Evolutionary conservation across 352 stramenopile genomes (phyloP).

Genomic region (Phytopythium sindhum): DNA sequence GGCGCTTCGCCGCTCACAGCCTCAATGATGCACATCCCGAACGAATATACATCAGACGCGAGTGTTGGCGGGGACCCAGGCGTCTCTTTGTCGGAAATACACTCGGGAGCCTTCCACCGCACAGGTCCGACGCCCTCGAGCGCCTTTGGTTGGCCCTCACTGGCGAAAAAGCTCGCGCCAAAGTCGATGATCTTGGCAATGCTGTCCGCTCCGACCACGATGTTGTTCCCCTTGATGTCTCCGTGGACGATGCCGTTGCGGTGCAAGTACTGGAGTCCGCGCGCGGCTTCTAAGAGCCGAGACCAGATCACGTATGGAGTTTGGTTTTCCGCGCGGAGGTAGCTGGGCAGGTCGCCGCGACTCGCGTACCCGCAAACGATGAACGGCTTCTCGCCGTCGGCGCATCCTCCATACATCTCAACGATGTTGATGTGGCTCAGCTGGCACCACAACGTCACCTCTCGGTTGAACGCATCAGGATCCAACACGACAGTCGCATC

Average conservation of each 20-base stretch:
- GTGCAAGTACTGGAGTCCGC: not conserved
- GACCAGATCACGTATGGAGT: not conserved
- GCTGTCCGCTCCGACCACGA: not conserved
- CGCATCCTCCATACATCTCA: not conserved
- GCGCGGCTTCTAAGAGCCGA: not conserved
- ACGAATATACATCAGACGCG: not conserved
- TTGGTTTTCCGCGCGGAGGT: not conserved
- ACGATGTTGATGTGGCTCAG: not conserved
- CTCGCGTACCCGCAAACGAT: constrained; percentile 3
- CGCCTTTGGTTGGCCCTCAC: not conserved
- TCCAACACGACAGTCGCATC: not conserved
- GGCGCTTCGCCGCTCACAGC: not conserved
- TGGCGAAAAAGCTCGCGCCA: not conserved
- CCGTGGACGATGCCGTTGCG: constrained; percentile 1
- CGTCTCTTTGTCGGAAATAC: not conserved
- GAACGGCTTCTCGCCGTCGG: not conserved
- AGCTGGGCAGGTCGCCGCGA: not conserved
- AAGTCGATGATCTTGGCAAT: not conserved
- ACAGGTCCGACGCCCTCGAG: not conserved
- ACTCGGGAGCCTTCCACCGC: not conserved
- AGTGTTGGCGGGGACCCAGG: not conserved
- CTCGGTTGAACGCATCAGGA: not conserved
- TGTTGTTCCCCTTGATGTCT: constrained; percentile 3
- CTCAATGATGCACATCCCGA: constrained; percentile 1
- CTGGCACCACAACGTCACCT: not conserved